Base-by-base conservation (phyloP, 2,329 filamentous ascomycete species). In the Rutstroemia sydowiana region DNA sequence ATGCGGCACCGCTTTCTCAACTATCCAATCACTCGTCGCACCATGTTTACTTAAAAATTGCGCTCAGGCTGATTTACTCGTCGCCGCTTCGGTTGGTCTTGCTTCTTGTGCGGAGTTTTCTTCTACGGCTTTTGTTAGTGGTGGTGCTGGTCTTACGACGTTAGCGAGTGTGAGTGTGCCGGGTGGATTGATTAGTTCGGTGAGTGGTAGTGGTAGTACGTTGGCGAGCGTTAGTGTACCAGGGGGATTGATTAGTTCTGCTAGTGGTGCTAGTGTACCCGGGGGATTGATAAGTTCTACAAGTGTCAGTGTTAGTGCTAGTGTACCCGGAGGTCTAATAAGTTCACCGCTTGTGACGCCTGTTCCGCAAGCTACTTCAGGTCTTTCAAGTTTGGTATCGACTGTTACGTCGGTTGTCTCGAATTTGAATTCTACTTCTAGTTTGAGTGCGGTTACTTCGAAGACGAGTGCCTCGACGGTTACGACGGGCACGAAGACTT, bases 1-100 rank as follows among this genome's bases (percentile, higher is more conserved):
- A 58, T 75, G 72, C 62, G 58, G 57, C 32, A 45, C 52, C 34
- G 52, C 45, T 3, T 37, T 63, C 23, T n/a, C 64, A 14, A 55
- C 53, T 2, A 69, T 63, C 51, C 67, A 70, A 61, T 52, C 52
- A 36, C 58, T 63, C 54, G 64, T 71, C 31, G 49, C 57, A 20
- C 51, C 59, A 32, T 52, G 64, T 41, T 63, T 68, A 50, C 51
- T 63, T 53, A 56, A 60, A 21, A 63, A 64, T 37, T 76, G 74
- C 61, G 51, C 55, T 10, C 23, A 56, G 20, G 6, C 2, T 34
- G 56, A 61, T 9, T 59, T 73, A 20, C 37, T 53, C 21, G 61
- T 64, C 51, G 69, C 68, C 14, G 65, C 67, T 50, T 45, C 59
- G 8, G 65, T 69, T 9, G 68, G 68, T 11, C 45, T 44, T 11